Evolutionary conservation across 441 rosid species (phyloP).

Genomic region (Hypseocharis bilobata): DNA sequence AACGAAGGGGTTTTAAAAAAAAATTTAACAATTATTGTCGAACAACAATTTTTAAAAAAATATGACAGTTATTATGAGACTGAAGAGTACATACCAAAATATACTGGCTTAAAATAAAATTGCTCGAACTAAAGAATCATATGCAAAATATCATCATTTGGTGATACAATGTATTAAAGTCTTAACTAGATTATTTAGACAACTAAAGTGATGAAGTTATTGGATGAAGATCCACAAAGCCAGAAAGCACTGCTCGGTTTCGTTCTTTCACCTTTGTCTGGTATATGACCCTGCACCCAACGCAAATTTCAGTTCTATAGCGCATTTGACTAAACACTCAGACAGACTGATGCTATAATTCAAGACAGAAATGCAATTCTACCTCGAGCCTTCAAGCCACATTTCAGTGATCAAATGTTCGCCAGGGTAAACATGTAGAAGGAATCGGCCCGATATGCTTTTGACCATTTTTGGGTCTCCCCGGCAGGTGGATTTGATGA

Average conservation of each 20-base stretch:
- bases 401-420: conserved; percentile 70
- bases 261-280: conserved; percentile 66
- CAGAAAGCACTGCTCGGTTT: conserved; percentile 56
- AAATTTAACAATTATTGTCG: too few species aligned
- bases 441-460: conserved; percentile 61
- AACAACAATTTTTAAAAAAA: too few species aligned
- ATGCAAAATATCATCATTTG: too few species aligned
- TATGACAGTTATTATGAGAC: too few species aligned
- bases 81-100: too few species aligned
- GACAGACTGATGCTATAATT: not conserved
- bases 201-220: conserved; percentile 36
- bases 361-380: conserved; percentile 7
- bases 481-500: conserved; percentile 64
- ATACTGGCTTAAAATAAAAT: too few species aligned
- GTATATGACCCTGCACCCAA: conserved; percentile 53
- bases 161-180: too few species aligned
- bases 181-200: not conserved
- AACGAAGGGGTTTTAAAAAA: too few species aligned
- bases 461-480: conserved; percentile 59
- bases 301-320: conserved; percentile 12
- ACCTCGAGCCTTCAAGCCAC: conserved; percentile 83
- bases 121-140: too few species aligned
- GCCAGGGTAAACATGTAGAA: conserved; percentile 69
- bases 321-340: not conserved
- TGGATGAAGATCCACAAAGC: conserved; percentile 52